Evolutionary conservation across 345 rosid species (phyloP).

Genomic region (Angophora floribunda): DNA sequence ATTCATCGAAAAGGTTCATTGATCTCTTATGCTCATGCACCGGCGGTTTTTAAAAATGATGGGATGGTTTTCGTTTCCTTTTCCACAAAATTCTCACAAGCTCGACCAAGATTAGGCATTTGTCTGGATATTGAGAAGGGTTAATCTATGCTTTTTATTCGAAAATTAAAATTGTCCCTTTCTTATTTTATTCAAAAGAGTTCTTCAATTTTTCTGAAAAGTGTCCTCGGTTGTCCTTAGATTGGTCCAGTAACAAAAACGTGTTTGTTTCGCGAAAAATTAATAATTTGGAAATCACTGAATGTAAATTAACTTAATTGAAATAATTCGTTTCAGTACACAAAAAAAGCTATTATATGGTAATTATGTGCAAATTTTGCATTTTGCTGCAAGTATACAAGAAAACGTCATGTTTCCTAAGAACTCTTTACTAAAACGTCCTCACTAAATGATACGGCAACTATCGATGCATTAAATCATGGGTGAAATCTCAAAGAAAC

Average conservation of each 20-base stretch:
- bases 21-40: neutral
- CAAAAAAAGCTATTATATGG: neutral
- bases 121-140: too few relatives aligned
- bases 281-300: too few relatives aligned
- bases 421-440: too few relatives aligned
- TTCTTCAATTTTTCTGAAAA: neutral
- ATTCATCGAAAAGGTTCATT: neutral
- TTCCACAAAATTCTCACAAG: too few relatives aligned
- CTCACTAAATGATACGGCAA: neutral
- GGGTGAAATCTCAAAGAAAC: neutral
- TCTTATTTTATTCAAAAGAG: neutral
- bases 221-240: neutral
- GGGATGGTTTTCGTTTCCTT: too few relatives aligned
- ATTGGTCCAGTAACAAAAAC: neutral
- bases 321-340: neutral
- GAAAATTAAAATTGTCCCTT: neutral
- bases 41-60: too few relatives aligned
- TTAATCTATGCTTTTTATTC: too few relatives aligned
- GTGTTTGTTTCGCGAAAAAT: accelerated
- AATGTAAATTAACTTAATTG: too few relatives aligned
- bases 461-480: neutral
- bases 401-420: too few relatives aligned
- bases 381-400: neutral
- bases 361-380: neutral
- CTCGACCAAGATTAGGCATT: too few relatives aligned